Evolutionary conservation across 306 rosid genomes (phyloP).

Genomic region (Fagus sylvatica): DNA sequence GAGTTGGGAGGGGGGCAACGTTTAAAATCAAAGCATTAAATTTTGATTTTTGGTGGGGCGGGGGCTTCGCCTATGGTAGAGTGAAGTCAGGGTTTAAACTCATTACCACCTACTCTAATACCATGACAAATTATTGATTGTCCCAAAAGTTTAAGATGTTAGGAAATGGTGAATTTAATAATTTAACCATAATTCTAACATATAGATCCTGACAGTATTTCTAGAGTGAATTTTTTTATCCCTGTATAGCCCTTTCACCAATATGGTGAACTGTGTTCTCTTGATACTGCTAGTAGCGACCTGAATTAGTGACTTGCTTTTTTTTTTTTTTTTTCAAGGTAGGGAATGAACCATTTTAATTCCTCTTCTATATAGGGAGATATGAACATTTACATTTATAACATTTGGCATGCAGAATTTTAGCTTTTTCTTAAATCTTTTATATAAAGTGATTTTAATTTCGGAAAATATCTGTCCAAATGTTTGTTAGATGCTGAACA

Average conservation of each 20-base stretch:
- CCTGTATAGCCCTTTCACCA: background rate
- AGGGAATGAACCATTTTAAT: background rate
- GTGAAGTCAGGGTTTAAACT: too few relatives aligned
- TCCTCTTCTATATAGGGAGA: background rate
- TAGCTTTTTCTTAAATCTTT: background rate
- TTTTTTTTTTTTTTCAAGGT: background rate
- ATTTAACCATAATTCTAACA: background rate
- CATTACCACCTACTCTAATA: too few relatives aligned
- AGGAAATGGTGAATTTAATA: too few relatives aligned
- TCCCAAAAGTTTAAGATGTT: too few relatives aligned
- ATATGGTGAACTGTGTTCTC: background rate
- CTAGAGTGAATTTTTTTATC: background rate
- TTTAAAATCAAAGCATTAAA: too few relatives aligned
- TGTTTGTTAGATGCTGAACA: constrained; percentile 1
- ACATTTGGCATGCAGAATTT: background rate
- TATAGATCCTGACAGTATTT: background rate
- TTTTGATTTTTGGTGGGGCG: too few relatives aligned
- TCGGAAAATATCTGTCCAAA: background rate
- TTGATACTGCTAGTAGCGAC: background rate
- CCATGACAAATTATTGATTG: too few relatives aligned
- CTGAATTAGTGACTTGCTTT: background rate
- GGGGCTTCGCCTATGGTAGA: too few relatives aligned
- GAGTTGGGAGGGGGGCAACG: too few relatives aligned
- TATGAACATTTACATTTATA: background rate
- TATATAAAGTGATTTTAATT: background rate